Evolutionary conservation across 176 grass and related monocot species (phyloP), one percentile per base, ranked within the genome.

Genomic region (Zizania latifolia): DNA sequence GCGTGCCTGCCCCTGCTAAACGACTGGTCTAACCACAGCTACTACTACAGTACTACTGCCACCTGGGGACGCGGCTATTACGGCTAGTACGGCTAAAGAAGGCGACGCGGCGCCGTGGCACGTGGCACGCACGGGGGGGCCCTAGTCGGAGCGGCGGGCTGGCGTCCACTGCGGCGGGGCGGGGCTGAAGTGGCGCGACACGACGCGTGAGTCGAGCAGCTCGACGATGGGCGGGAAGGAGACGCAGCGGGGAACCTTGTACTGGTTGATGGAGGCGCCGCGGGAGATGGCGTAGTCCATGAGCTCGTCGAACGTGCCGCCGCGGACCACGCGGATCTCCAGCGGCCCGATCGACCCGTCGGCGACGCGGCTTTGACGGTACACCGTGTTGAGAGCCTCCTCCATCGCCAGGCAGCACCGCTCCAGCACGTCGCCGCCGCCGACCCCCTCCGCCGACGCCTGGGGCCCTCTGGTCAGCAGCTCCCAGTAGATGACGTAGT

Each of bases 401-500:
- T 91, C 88, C 84, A 91, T 87, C 84, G 53, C 84, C 21, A 87
- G 84, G 88, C 88, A 91, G 70, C 88, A 91, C 0, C 33, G 19
- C 7, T 81, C 86, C 50, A 92, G 37, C 46, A 76, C 64, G 8
- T 29, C 73, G 5, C 17, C 11, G 13, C 10, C 83, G 9, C 10
- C 83, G 9, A 43, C 68, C 1, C 10, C 17, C 50, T 0, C 16
- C 22, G 15, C 45, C 15, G 12, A 0, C 2, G 62, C 21, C 29
- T 6, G 7, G 15, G 10, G 31, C 6, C 64, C 63, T 35, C 45
- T 80, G 51, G 43, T 31, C 48, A 85, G 78, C 29, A 91, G 81
- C 90, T 89, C 86, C 90, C 86, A 89, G 76, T 92, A 92, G 70
- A 92, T 73, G 48, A 92, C 86, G 90, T 92, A 92, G 80, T 86